phyloP scores from a whole-genome alignment of 352 stramenopile species.

The Globisporangium spinosum region DNA sequence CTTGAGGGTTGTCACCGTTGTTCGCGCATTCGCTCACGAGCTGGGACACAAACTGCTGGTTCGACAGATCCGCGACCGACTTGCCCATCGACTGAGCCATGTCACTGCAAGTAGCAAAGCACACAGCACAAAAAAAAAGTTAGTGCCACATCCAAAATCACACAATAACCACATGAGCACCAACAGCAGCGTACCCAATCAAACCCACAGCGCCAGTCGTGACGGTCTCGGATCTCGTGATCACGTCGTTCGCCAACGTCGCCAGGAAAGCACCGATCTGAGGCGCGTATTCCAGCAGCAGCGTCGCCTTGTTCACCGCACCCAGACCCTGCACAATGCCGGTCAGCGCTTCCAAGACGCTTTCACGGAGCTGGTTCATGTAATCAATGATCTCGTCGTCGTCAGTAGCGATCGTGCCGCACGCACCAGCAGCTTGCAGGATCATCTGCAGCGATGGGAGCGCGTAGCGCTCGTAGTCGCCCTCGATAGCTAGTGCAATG shows the following conservation, averaged over 20 bases:
- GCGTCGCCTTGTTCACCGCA: conserved; percentile 82
- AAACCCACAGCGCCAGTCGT: conserved; percentile 89
- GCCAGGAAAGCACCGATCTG: conserved; percentile 89
- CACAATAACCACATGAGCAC: conserved; percentile 1
- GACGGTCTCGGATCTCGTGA: conserved; percentile 86
- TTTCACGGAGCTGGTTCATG: conserved; percentile 94
- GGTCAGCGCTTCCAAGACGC: conserved; percentile 95
- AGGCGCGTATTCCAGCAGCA: conserved; percentile 81
- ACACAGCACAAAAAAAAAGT: conserved; percentile 18
- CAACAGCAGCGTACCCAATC: conserved; percentile 65
- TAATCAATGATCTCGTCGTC: conserved; percentile 98
- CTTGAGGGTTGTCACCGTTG: conserved; percentile 62
- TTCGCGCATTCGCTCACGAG: conserved; percentile 69
- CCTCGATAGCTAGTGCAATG: conserved; percentile 94
- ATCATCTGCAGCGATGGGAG: conserved; percentile 81
- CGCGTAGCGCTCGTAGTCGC: conserved; percentile 89
- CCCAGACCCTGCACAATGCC: conserved; percentile 95
- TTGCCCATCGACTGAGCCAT: conserved; percentile 78
- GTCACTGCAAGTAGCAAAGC: conserved; percentile 48
- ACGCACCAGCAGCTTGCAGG: conserved; percentile 83
- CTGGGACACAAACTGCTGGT: conserved; percentile 69
- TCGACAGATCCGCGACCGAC: conserved; percentile 53
- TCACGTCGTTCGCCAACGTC: conserved; percentile 74
- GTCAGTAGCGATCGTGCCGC: conserved; percentile 82
- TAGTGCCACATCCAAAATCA: background rate